Evolutionary conservation across 345 rosid species (phyloP), one percentile per base, ranked within the genome.

Genomic region (Aegle marmelos): DNA sequence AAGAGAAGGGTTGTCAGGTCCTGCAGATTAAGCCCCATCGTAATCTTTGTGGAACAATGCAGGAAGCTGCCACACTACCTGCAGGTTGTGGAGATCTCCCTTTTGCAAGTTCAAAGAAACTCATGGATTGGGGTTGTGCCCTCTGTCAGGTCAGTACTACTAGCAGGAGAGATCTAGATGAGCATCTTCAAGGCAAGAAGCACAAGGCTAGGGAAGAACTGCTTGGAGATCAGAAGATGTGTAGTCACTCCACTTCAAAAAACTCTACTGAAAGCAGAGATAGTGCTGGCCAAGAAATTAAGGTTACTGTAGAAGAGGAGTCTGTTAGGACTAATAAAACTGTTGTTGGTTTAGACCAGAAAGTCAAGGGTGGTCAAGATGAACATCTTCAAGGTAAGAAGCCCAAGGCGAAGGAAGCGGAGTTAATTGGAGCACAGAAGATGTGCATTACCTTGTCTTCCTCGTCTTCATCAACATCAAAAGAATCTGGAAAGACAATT

Each of bases 51-150:
- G 50, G 50, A 45, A 3, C 50, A 45, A 13, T 11, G 50, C 50
- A 45, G 50, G 50, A 45, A 45, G 50, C 50, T 45, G 17, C 24
- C 37, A 81, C 78, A 57, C 73, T 78, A 19, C 78, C 84, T 0
- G 50, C 50, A 45, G 50, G 50, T 45, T 45, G 17, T 45, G 50
- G 50, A 16, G 77, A 75, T 77, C 83, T 59, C 69, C 62, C 68
- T 50, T 21, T 59, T 37, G 65, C 25, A 28, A 76, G 66, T 70
- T 60, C 50, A 68, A 79, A 76, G 79, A 83, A 87, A 83, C 63
- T 73, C 4, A 77, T 74, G 77, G 81, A 81, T 50, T 87, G 86
- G 90, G 85, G 85, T 53, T 88, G 93, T 78, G 86, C 91, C 28
- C 74, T 85, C 19, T 90, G 91, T 80, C 79, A 60, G 78, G 5